phyloP scores from a whole-genome alignment of 1,284 basidiomycete species.

The Tremellales sp. region DNA sequence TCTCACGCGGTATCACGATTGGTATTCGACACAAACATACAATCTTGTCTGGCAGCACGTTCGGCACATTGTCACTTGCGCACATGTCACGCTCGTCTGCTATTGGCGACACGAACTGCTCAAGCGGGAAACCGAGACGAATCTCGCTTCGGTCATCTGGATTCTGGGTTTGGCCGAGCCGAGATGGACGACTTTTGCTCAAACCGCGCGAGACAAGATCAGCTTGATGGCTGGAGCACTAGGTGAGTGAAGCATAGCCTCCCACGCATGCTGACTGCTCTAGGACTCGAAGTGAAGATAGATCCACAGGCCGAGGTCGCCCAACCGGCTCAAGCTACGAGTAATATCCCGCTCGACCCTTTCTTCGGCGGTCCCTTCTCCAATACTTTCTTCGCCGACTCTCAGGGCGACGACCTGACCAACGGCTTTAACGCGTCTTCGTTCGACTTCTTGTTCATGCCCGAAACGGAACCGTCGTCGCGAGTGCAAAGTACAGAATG shows the following conservation, averaged over 20 bases:
- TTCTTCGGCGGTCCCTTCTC: no score
- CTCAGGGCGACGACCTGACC: no score
- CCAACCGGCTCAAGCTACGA: no score
- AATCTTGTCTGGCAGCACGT: conserved; percentile 11
- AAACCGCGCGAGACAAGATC: conserved; percentile 10
- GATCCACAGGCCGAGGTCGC: no score
- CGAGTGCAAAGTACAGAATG: neutral
- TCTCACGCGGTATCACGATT: conserved; percentile 10
- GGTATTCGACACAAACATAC: conserved; percentile 10
- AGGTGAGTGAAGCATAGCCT: neutral
- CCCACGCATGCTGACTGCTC: neutral
- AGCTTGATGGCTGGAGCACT: neutral
- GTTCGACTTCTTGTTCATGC: neutral
- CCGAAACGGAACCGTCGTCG: neutral
- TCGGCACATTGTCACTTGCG: conserved; percentile 14
- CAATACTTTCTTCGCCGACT: neutral
- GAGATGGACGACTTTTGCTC: conserved; percentile 9
- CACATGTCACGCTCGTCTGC: conserved; percentile 18
- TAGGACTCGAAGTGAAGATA: neutral
- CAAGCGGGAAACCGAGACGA: conserved; percentile 14
- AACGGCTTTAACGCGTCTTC: neutral
- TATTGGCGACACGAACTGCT: conserved; percentile 17
- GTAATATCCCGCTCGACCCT: no score
- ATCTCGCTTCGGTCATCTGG: conserved; percentile 11
- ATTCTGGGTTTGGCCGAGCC: conserved; percentile 13